These are phyloP conservation scores for Neurospora sp. DNA, from an alignment of 495 filamentous ascomycete species.

Conservation along the genomic window DNA sequence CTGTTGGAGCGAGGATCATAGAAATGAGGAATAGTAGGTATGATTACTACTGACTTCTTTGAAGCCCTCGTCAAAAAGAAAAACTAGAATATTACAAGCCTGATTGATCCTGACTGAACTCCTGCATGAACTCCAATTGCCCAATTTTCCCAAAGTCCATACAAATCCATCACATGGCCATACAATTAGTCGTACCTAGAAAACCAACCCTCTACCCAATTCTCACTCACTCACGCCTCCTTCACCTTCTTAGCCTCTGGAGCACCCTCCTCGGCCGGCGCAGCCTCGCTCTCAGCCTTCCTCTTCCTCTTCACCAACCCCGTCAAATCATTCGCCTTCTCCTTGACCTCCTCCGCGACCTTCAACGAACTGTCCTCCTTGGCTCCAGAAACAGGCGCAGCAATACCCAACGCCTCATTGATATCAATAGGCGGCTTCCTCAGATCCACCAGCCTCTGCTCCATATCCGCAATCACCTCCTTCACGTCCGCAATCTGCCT, in stretches of 20 bases:
- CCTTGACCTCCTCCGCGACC: slow-evolving; percentile 64
- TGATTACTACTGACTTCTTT: neutral
- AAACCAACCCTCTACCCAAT: neutral
- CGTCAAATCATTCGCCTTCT: slow-evolving; percentile 75
- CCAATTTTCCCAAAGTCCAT: neutral
- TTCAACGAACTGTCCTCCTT: slow-evolving; percentile 42
- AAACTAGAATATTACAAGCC: neutral
- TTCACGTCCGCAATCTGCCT: slow-evolving; percentile 70
- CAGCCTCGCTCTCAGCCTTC: slow-evolving; percentile 25
- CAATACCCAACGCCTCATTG: slow-evolving; percentile 38
- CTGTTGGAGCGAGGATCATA: neutral
- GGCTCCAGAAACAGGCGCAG: slow-evolving; percentile 20
- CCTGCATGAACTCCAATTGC: neutral
- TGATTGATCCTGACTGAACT: neutral
- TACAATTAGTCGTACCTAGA: neutral
- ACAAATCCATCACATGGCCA: neutral
- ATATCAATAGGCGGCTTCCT: slow-evolving; percentile 59
- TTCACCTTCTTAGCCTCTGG: slow-evolving; percentile 36
- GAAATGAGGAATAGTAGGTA: neutral
- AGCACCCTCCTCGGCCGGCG: slow-evolving; percentile 25
- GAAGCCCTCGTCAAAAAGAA: neutral
- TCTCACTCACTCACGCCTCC: neutral
- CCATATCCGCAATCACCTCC: slow-evolving; percentile 81
- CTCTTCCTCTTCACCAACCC: slow-evolving; percentile 75
- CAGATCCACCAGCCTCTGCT: slow-evolving; percentile 60